A percentile compares a stretch with the other conserved stretches of the same genome.
Evolutionary conservation across 2,329 filamentous ascomycete genomes (phyloP).

Genomic region (Cytospora piceae): DNA sequence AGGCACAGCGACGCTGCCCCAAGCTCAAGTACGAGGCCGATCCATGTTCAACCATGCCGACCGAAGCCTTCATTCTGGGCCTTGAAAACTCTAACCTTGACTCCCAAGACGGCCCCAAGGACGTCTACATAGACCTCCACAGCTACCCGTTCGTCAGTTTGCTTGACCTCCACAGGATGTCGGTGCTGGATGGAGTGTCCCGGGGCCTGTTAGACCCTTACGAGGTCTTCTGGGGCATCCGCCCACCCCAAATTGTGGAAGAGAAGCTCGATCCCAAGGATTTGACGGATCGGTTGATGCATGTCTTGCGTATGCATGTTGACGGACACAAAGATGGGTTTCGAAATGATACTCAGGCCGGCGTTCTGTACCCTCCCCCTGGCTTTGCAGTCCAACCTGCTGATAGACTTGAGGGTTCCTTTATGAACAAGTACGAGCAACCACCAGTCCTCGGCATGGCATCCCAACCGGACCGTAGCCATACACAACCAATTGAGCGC

Average conservation of each 20-base stretch:
- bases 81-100: background rate
- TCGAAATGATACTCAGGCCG: background rate
- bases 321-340: background rate
- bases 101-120: fast-evolving
- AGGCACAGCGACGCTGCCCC: background rate
- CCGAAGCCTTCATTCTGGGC: background rate
- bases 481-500: background rate
- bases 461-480: too few species aligned
- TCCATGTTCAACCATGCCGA: slow-evolving; percentile 1
- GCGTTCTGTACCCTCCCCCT: background rate
- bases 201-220: background rate
- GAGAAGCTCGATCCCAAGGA: background rate
- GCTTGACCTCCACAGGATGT: background rate
- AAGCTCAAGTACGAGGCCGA: slow-evolving; percentile 17
- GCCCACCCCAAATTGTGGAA: background rate
- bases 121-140: background rate
- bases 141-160: background rate
- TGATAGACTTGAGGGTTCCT: background rate
- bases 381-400: too few species aligned
- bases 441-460: background rate
- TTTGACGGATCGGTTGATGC: background rate
- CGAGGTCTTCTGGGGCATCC: background rate
- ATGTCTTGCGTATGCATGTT: background rate
- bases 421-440: background rate
- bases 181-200: background rate